Evolutionary conservation across 495 filamentous ascomycete species (phyloP), one percentile per base, ranked within the genome.

Genomic region (Astrothelium subdiscretum): DNA sequence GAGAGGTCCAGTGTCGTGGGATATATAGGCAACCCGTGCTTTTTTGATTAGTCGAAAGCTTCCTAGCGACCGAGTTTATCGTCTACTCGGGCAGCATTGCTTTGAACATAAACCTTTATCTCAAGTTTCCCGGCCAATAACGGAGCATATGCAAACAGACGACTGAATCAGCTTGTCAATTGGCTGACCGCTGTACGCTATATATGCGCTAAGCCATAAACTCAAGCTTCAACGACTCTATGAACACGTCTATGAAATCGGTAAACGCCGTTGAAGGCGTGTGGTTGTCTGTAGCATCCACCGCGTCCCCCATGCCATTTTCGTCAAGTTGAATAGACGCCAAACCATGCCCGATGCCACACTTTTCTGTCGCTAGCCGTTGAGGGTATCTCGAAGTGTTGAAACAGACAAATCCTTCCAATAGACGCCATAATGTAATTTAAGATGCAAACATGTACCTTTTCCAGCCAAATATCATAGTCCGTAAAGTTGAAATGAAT

Each of bases 351-450:
- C 11, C 20, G 24, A 54, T 54, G 48, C 48, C 24, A 29, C 22
- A 26, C 43, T 54, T 54, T 54, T 54, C 48, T 20, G 48, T 27
- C 48, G 24, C 48, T 29, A 27, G 48, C 48, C 48, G 48, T 54
- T 54, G 48, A 54, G 48, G 48, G 48, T 54, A 54, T 54, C 48
- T n/a, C 24, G 5, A 29, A 54, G 24, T 54, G 48, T 54, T 54
- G 48, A 54, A 54, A 10, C 29, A 26, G 29, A 29, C 12, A 15
- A 12, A n/a, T 15, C 20, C 15, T 20, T 8, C 24, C 24, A 5
- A 54, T 3, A 2, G 29, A 54, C 48, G 48, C 48, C 48, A 29
- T 5, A 10, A 10, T 26, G 3, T 54, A 10, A 29, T 54, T 8
- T 27, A 29, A 10, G 8, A 54, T 29, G 5, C n/a, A n/a, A 48